Evolutionary conservation across 768 basidiomycete genomes (phyloP).

Genomic region (Auricularia auricula-judae): DNA sequence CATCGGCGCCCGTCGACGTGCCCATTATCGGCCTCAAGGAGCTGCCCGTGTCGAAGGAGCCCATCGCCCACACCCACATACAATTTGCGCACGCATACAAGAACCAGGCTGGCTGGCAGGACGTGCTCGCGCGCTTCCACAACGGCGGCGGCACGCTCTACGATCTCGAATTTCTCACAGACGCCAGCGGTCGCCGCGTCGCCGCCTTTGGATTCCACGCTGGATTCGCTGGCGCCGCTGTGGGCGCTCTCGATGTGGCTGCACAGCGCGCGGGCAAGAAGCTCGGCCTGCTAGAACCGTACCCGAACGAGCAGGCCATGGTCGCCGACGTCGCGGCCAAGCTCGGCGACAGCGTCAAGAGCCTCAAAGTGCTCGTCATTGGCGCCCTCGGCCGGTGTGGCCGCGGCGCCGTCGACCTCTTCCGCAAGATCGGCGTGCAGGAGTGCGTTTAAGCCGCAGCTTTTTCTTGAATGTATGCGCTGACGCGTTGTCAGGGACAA

Average conservation of each 20-base stretch:
- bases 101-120: slow-evolving; percentile 83
- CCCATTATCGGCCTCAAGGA: slow-evolving; percentile 96
- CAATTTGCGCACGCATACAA: slow-evolving; percentile 99
- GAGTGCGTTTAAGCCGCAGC: slow-evolving; percentile 54
- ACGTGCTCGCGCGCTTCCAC: slow-evolving; percentile 76
- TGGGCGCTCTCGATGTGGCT: slow-evolving; percentile 73
- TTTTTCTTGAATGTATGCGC: neutral
- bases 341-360: slow-evolving; percentile 50
- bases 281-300: slow-evolving; percentile 68
- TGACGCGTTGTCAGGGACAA: slow-evolving; percentile 48
- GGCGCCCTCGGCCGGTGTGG: slow-evolving; percentile 95
- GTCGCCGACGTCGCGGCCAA: slow-evolving; percentile 55
- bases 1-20: slow-evolving; percentile 55
- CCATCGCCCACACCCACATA: slow-evolving; percentile 89
- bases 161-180: slow-evolving; percentile 91
- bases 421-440: slow-evolving; percentile 87
- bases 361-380: slow-evolving; percentile 82
- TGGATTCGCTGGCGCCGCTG: slow-evolving; percentile 91
- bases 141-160: slow-evolving; percentile 78
- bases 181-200: slow-evolving; percentile 75
- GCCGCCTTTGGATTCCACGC: slow-evolving; percentile 98
- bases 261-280: slow-evolving; percentile 47
- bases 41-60: slow-evolving; percentile 69
- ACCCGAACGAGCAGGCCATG: slow-evolving; percentile 76
- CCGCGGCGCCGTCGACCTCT: slow-evolving; percentile 87